Evolutionary conservation across 2,329 filamentous ascomycete species (phyloP).

Genomic region (Colletotrichum navitas): DNA sequence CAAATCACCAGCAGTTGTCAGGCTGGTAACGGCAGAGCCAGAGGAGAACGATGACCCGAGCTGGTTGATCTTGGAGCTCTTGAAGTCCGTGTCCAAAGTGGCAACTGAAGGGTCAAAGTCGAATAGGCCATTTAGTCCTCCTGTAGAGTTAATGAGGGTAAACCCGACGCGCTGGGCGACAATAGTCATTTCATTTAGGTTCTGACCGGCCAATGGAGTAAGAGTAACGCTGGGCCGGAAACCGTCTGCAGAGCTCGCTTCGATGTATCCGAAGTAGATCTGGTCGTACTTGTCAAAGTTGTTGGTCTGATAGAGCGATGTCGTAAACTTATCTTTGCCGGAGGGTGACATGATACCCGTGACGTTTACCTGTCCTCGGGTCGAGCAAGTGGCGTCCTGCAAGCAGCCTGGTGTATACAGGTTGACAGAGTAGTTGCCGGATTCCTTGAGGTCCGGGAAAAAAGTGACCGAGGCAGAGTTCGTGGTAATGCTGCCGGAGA

Average conservation of each 20-base stretch:
- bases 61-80: conserved; percentile 79
- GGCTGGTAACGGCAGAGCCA: conserved; percentile 76
- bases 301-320: conserved; percentile 88
- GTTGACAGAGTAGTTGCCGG: conserved; percentile 91
- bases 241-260: conserved; percentile 72
- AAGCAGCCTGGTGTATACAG: conserved; percentile 93
- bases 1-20: conserved; percentile 73
- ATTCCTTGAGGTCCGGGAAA: conserved; percentile 84
- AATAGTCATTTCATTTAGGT: conserved; percentile 73
- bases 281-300: conserved; percentile 97
- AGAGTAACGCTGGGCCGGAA: conserved; percentile 88
- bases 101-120: conserved; percentile 81
- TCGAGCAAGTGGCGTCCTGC: conserved; percentile 80
- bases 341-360: conserved; percentile 75
- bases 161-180: conserved; percentile 94
- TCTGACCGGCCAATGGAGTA: conserved; percentile 74
- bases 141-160: conserved; percentile 77
- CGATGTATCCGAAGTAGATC: conserved; percentile 87
- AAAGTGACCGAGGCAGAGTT: conserved; percentile 80
- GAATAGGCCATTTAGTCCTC: conserved; percentile 88
- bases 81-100: conserved; percentile 72
- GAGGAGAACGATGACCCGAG: conserved; percentile 78
- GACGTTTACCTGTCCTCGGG: conserved; percentile 85
- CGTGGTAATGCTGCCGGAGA: conserved; percentile 68
- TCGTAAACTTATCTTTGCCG: conserved; percentile 64